A percentile compares a stretch with the other conserved stretches of the same genome.
Conservation (phyloP, 805 yeast genomes). For the Teunomyces aglyptinius region DNA sequence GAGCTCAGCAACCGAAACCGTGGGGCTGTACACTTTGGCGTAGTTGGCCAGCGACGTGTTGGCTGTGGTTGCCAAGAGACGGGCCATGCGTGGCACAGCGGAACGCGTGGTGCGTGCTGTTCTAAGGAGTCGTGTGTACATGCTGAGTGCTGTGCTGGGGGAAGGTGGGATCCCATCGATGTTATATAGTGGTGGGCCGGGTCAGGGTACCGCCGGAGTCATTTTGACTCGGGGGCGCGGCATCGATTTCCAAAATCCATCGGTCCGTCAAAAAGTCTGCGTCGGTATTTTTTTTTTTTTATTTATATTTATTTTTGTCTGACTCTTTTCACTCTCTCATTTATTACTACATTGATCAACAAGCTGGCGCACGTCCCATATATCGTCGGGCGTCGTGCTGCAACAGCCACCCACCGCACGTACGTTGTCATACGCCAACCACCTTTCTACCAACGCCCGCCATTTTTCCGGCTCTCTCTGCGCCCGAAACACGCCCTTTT, state of each 20-base stretch:
- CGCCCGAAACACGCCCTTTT: constrained; percentile 29
- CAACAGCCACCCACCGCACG: constrained; percentile 73
- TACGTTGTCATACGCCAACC: constrained; percentile 44
- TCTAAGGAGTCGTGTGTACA: constrained; percentile 6
- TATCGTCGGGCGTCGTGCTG: constrained; percentile 58
- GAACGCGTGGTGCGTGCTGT: constrained; percentile 6
- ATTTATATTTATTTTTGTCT: neutral
- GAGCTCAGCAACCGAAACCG: constrained; percentile 36
- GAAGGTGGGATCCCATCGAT: too few species aligned
- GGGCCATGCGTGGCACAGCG: neutral
- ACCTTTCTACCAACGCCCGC: constrained; percentile 35
- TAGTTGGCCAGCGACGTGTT: constrained; percentile 58
- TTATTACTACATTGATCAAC: neutral
- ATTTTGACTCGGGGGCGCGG: constrained; percentile 4
- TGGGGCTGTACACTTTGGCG: constrained; percentile 45
- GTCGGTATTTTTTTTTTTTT: too few species aligned
- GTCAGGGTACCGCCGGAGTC: neutral
- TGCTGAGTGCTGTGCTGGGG: neutral
- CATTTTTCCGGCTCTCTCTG: constrained; percentile 29
- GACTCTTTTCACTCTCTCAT: neutral
- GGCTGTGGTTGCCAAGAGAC: constrained; percentile 29
- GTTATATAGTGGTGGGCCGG: neutral
- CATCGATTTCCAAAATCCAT: too few species aligned
- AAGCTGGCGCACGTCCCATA: constrained; percentile 13
- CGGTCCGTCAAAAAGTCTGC: too few species aligned